Base-by-base conservation (phyloP, 495 filamentous ascomycete genomes). In the Penicillium goetzii region DNA sequence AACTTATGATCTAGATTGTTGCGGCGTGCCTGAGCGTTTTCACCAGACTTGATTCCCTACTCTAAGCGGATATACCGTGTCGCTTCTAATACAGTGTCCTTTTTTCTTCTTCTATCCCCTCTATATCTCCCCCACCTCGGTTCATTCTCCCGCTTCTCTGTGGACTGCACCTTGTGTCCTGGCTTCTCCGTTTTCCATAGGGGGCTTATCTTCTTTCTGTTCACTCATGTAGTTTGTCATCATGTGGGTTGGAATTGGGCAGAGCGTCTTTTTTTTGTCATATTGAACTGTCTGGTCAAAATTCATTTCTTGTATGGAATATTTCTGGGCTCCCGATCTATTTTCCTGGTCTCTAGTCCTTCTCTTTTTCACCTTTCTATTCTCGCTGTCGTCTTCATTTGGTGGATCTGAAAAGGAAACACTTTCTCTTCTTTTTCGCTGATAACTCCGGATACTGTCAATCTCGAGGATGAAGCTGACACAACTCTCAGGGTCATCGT, bases 11-110 rank as follows among this genome's bases (percentile, higher is more conserved):
- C 49, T 70, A 90, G 89, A 85, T 98, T 69, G 91, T 98, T 56
- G 92, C 94, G 52, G 94, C 94, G 62, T 97, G 93, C 78, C 83
- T 98, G 76, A 97, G 90, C 80, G 94, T 98, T 69, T 98, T 97
- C 75, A 98, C 94, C 60, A 86, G 94, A 77, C 88, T 98, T 69
- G 94, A 97, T 81, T 97, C 94, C 21, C 82, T 97, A 55, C 88
- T 97, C 72, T 97, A 84, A 86, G 59, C 66, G 62, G 63, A 55
- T 59, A 38, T 61, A 64, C 67, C 57, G 60, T 63, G 45, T 64
- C 56, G 59, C 49, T 60, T 53, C 60, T 72, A 72, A 72, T 74
- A 72, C 68, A 72, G 56, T 61, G 56, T n/a, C 32, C 28, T 68
- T 60, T 64, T 61, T 61, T 58, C 50, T 43, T 60, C 51, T 55